These are phyloP conservation scores for Middelhovenomyces tepae DNA, from an alignment of 805 yeast species.

Conservation along the genomic window DNA sequence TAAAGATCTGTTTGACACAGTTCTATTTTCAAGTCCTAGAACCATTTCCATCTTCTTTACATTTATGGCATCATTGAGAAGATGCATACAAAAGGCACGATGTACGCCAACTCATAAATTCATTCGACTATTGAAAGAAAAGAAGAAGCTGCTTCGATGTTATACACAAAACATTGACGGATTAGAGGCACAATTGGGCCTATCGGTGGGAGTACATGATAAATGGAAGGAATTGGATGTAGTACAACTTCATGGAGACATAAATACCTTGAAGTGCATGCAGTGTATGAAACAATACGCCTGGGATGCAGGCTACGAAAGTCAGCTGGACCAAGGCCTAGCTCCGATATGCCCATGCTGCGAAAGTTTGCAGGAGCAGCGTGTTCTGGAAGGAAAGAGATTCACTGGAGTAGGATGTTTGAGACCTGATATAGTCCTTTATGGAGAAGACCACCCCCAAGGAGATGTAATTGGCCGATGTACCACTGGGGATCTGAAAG, in stretches of 20 bases:
- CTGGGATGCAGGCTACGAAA: constrained; percentile 52
- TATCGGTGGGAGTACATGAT: constrained; percentile 45
- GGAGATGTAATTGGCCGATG: constrained; percentile 72
- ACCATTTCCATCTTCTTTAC: constrained; percentile 71
- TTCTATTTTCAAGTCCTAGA: constrained; percentile 60
- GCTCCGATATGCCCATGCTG: constrained; percentile 76
- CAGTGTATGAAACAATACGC: constrained; percentile 47
- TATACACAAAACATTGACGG: constrained; percentile 96
- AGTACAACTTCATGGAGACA: constrained; percentile 85
- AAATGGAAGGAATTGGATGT: constrained; percentile 63
- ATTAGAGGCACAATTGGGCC: constrained; percentile 56
- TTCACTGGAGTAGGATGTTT: constrained; percentile 65
- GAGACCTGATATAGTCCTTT: constrained; percentile 83
- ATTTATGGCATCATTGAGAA: constrained; percentile 76
- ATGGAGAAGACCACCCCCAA: constrained; percentile 90
- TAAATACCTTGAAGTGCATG: constrained; percentile 69
- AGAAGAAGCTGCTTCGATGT: constrained; percentile 66
- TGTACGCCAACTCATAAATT: constrained; percentile 84
- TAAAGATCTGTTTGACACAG: constrained; percentile 82
- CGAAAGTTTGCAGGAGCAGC: constrained; percentile 41
- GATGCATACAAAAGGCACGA: constrained; percentile 51
- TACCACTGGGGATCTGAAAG: constrained; percentile 48
- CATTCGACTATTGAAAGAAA: constrained; percentile 49
- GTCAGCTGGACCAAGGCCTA: constrained; percentile 46
- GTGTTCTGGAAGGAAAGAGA: constrained; percentile 66